Conservation (phyloP, 805 yeast genomes). For the Pichia heedii region DNA sequence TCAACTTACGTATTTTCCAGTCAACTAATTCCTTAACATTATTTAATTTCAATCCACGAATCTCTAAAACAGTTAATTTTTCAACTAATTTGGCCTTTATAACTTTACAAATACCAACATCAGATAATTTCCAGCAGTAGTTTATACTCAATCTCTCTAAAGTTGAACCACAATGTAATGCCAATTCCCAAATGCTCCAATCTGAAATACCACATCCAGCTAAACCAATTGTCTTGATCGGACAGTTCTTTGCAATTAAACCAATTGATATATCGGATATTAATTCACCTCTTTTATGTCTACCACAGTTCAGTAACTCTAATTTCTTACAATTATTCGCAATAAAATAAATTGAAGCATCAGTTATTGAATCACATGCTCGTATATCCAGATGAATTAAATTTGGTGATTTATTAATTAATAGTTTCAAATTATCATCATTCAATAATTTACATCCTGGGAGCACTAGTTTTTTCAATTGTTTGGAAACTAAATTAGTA, state of each 20-base stretch:
- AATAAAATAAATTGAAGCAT: conserved; percentile 62
- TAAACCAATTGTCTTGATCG: conserved; percentile 64
- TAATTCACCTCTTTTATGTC: conserved; percentile 57
- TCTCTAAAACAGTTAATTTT: conserved; percentile 63
- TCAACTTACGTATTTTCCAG: conserved; percentile 46
- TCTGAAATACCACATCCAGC: conserved; percentile 86
- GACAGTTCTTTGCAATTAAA: conserved; percentile 47
- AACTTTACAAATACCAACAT: conserved; percentile 25
- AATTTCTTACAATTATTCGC: conserved; percentile 52
- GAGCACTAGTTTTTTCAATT: conserved; percentile 41
- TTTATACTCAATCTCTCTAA: conserved; percentile 67
- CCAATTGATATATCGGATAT: conserved; percentile 65
- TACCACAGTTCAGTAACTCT: conserved; percentile 63
- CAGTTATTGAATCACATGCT: conserved; percentile 74
- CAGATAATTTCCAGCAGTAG: conserved; percentile 43
- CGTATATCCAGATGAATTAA: conserved; percentile 65
- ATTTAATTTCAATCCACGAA: conserved; percentile 54
- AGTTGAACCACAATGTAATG: conserved; percentile 34
- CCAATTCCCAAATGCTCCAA: conserved; percentile 72
- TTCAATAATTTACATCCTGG: conserved; percentile 64
- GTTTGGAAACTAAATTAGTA: conserved; percentile 31
- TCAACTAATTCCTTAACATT: conserved; percentile 57
- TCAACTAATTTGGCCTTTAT: conserved; percentile 41
- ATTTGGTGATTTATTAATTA: conserved; percentile 48
- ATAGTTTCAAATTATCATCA: conserved; percentile 46